Evolutionary conservation across 148 eudicot species (phyloP).

Genomic region (Chenopodium berlandieri): DNA sequence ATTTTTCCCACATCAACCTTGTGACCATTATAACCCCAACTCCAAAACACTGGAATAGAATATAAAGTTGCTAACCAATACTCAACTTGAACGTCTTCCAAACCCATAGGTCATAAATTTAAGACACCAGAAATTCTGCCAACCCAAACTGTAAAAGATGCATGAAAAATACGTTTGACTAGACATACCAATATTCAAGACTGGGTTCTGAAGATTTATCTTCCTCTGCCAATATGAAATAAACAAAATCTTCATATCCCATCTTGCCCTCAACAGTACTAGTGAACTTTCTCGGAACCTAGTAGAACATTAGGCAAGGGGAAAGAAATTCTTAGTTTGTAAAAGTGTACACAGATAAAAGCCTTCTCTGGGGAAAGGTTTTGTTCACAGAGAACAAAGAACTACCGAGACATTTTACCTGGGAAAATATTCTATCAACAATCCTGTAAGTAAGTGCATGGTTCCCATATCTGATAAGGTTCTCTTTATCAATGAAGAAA

Average conservation of each 20-base stretch:
- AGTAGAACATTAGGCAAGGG: slow-evolving; percentile 11
- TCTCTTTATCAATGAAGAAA: slow-evolving; percentile 91
- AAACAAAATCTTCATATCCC: slow-evolving; percentile 98
- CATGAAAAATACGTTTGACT: neutral
- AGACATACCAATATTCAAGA: slow-evolving; percentile 85
- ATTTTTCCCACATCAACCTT: neutral
- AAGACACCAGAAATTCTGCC: neutral
- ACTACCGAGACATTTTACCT: slow-evolving; percentile 43
- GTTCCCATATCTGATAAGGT: slow-evolving; percentile 92
- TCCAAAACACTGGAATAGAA: neutral
- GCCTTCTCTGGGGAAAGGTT: neutral
- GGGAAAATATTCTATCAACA: slow-evolving; percentile 92
- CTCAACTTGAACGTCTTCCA: neutral
- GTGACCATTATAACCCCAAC: neutral
- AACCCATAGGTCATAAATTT: neutral
- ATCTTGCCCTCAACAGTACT: slow-evolving; percentile 88
- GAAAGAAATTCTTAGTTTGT: neutral
- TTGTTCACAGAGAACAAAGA: neutral
- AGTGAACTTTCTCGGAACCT: slow-evolving; percentile 88
- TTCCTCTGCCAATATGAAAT: slow-evolving; percentile 92
- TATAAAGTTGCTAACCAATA: neutral
- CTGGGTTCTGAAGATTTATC: slow-evolving; percentile 96
- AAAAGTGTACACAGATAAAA: neutral
- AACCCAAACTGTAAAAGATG: neutral
- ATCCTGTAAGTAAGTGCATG: slow-evolving; percentile 96